Evolutionary conservation across 441 rosid genomes (phyloP), one percentile per base, ranked within the genome.

Genomic region (Euphorbia celastroides): DNA sequence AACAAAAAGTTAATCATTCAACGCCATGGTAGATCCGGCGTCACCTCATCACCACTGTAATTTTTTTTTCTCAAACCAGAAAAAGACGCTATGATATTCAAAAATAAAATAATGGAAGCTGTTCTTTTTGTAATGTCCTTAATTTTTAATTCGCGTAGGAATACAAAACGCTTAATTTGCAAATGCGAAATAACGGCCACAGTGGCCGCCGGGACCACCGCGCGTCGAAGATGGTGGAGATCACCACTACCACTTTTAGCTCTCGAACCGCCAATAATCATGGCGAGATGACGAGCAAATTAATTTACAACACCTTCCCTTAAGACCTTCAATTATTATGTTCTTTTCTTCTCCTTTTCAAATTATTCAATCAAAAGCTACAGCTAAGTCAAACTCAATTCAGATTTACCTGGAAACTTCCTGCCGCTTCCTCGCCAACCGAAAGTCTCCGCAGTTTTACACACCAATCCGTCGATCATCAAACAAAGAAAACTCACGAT

Each of bases 61-160:
- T 14, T 58, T 67, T 14, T 12, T 30, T 60, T 38, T 54, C 32
- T 64, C 51, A 58, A 65, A 77, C 28, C 59, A 60, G 30, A 31
- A 79, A 80, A 75, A 64, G 86, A 83, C 81, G 81, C 84, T 73
- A 80, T 75, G 60, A 66, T 63, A 60, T 70, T 7, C 38, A 25
- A 30, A 67, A 61, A 74, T 55, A 36, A 32, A 41, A 67, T 56
- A 76, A 57, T 64, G 61, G 56, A 48, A 77, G 85, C 77, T 73
- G 88, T 81, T 70, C 68, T 74, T 77, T 79, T 85, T 82, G 74
- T 77, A 76, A 74, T 63, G 74, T 72, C 57, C 69, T 58, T n/a
- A 13, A 2, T 38, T 54, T 48, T 31, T 30, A 22, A 34, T 28
- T 38, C 34, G 19, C 14, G 19, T 10, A n/a, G 13, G 3, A n/a